Conservation (phyloP, 2,329 filamentous ascomycete species). For the Monosporascus sp. region DNA sequence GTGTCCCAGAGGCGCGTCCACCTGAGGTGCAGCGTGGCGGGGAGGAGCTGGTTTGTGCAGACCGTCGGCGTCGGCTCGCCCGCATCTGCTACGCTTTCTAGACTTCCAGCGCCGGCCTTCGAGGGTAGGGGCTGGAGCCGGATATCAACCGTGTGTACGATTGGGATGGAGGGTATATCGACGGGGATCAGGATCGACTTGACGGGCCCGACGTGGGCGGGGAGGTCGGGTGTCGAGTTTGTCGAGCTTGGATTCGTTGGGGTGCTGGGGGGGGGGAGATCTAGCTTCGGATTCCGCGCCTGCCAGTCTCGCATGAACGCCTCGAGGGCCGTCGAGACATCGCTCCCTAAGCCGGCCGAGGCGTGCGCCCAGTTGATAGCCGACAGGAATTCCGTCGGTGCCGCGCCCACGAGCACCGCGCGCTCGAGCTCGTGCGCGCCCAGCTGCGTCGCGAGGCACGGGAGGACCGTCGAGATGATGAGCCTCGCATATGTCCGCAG, state of each 20-base stretch:
- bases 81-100: too few relatives aligned
- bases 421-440: conserved; percentile 51
- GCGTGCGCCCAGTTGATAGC: conserved; percentile 42
- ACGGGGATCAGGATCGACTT: conserved; percentile 80
- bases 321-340: conserved; percentile 24
- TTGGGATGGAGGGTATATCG: conserved; percentile 75
- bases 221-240: too few relatives aligned
- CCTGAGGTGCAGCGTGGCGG: conserved; percentile 55
- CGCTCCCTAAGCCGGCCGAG: conserved; percentile 45
- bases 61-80: conserved; percentile 34
- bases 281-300: conserved; percentile 25
- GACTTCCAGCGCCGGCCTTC: conserved; percentile 7
- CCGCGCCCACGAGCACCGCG: conserved; percentile 45
- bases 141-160: conserved; percentile 76
- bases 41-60: conserved; percentile 59
- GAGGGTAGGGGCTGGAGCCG: conserved; percentile 38
- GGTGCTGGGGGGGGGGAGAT: conserved; percentile 26
- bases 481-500: conserved; percentile 43
- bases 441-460: conserved; percentile 39
- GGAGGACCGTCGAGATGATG: conserved; percentile 38
- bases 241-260: conserved; percentile 20
- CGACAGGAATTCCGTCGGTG: conserved; percentile 44
- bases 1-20: conserved; percentile 62
- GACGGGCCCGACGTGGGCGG: conserved; percentile 14
- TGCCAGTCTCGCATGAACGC: conserved; percentile 36